A percentile compares a stretch with the other conserved stretches of the same genome.
These are phyloP conservation scores for Cornus controversa DNA, from an alignment of 148 eudicot species.

Conservation along the genomic window DNA sequence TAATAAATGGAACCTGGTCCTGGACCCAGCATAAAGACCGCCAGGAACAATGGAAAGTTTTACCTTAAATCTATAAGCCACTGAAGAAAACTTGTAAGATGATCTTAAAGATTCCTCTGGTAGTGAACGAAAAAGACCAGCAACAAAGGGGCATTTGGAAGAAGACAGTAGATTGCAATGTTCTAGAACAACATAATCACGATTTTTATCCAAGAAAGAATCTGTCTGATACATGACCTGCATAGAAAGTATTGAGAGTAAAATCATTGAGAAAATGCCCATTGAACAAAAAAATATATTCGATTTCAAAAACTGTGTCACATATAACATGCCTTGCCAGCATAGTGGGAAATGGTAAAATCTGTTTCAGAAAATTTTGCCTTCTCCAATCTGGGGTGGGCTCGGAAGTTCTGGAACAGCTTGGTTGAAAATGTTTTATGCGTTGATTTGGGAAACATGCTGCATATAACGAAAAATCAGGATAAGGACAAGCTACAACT, in stretches of 20 bases:
- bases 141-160: constrained; percentile 72
- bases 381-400: constrained; percentile 83
- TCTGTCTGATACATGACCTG: constrained; percentile 94
- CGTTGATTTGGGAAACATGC: constrained; percentile 98
- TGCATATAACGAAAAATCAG: constrained; percentile 29
- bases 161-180: constrained; percentile 77
- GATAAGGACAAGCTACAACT: constrained; percentile 13
- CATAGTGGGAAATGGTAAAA: constrained; percentile 88
- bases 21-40: neutral
- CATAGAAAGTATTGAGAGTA: constrained; percentile 10
- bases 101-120: constrained; percentile 88
- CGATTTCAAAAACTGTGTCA: neutral
- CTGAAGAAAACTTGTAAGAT: constrained; percentile 94
- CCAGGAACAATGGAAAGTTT: neutral
- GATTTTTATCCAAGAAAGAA: constrained; percentile 83
- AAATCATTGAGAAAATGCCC: neutral
- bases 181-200: constrained; percentile 95
- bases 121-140: constrained; percentile 69
- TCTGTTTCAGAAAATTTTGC: constrained; percentile 94
- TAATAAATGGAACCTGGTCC: neutral
- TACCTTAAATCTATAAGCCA: constrained; percentile 94
- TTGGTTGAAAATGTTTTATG: constrained; percentile 89
- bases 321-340: constrained; percentile 73
- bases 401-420: constrained; percentile 74
- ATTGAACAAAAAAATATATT: neutral